Conservation (phyloP, 2,329 filamentous ascomycete species). For the Fusarium goolgardi region DNA sequence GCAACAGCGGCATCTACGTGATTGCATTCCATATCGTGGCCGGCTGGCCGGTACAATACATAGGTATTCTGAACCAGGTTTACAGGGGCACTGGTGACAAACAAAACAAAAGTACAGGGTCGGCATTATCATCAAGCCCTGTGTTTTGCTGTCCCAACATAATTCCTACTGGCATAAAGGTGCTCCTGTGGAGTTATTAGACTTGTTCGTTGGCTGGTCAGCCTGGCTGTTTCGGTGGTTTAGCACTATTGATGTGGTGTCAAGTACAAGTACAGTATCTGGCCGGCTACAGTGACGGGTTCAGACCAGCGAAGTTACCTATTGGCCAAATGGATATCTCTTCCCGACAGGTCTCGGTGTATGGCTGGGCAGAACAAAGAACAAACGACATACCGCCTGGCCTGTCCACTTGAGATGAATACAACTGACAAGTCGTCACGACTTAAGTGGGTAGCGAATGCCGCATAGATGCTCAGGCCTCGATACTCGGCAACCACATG, state of each 20-base stretch:
- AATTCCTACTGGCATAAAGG: background rate
- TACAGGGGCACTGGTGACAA: background rate
- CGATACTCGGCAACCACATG: constrained; percentile 18
- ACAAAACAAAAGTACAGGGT: background rate
- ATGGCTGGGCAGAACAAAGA: background rate
- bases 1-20: constrained; percentile 41
- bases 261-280: background rate
- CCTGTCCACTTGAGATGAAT: background rate
- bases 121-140: background rate
- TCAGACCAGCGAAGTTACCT: background rate
- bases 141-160: background rate
- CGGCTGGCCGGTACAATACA: constrained; percentile 3
- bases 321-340: background rate
- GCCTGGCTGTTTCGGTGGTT: background rate
- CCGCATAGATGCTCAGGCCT: constrained; percentile 3
- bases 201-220: background rate
- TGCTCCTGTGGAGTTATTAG: background rate
- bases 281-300: background rate
- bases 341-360: background rate
- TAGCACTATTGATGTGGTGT: background rate
- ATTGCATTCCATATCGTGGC: constrained; percentile 34
- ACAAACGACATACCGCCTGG: background rate
- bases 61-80: background rate
- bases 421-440: background rate
- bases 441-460: background rate